Evolutionary conservation across 495 filamentous ascomycete genomes (phyloP).

Genomic region (Aspergillus avenaceus): DNA sequence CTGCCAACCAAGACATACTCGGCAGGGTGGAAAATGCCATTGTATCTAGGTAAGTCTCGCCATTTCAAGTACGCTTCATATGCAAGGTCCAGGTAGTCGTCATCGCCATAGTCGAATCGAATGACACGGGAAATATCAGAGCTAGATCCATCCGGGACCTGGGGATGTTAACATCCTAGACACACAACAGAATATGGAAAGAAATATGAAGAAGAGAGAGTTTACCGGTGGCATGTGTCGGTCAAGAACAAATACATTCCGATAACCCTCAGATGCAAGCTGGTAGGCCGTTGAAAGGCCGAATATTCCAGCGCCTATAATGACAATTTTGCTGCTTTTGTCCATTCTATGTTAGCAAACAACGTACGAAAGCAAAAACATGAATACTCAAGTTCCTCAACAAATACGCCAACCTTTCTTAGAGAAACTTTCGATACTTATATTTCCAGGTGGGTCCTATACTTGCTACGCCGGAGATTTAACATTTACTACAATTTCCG

Average conservation of each 20-base stretch:
- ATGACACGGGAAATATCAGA: constrained; percentile 12
- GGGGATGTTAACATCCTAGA: neutral
- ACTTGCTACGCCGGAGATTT: neutral
- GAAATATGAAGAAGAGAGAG: neutral
- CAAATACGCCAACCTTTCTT: no score
- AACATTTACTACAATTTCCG: neutral
- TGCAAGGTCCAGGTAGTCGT: constrained; percentile 7
- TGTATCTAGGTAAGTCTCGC: neutral
- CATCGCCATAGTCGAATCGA: constrained; percentile 12
- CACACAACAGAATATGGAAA: no score
- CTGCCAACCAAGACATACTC: constrained; percentile 1
- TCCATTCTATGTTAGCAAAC: neutral
- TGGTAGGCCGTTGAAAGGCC: constrained; percentile 9
- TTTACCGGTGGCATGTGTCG: constrained; percentile 8
- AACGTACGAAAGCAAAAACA: no score
- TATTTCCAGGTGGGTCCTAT: neutral
- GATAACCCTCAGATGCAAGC: constrained; percentile 8
- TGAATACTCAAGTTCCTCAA: no score
- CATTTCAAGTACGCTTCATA: constrained; percentile 4
- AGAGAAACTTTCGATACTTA: no score
- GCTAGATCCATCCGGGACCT: constrained; percentile 8
- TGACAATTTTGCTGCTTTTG: constrained; percentile 2
- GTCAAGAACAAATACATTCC: constrained; percentile 8
- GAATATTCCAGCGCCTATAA: constrained; percentile 10
- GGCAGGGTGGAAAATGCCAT: constrained; percentile 2